Evolutionary conservation across 2,329 filamentous ascomycete species (phyloP).

Genomic region (Fonsecaea nubica): DNA sequence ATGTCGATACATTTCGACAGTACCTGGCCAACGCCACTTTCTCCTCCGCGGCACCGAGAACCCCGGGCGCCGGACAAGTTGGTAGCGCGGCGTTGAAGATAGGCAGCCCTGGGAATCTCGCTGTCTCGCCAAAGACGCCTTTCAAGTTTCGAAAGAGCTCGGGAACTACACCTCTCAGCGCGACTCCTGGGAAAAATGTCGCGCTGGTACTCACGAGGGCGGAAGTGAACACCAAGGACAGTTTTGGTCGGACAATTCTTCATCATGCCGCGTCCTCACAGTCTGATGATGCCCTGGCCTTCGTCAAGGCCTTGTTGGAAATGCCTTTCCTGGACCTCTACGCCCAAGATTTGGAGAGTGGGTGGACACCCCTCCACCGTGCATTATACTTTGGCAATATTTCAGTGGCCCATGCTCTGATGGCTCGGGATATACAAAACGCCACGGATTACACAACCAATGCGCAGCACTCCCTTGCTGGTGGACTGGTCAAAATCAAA

Average conservation of each 20-base stretch:
- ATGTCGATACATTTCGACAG: conserved; percentile 93
- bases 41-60: conserved; percentile 43
- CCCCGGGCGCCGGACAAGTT: conserved; percentile 42
- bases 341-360: conserved; percentile 84
- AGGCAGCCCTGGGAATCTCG: conserved; percentile 50
- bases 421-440: conserved; percentile 77
- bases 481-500: conserved; percentile 89
- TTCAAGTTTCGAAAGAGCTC: conserved; percentile 40
- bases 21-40: conserved; percentile 76
- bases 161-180: conserved; percentile 25
- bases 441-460: conserved; percentile 66
- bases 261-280: conserved; percentile 82
- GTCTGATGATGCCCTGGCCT: conserved; percentile 70
- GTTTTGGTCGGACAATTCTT: conserved; percentile 79
- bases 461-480: conserved; percentile 63
- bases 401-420: conserved; percentile 79
- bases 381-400: conserved; percentile 90
- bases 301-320: conserved; percentile 79
- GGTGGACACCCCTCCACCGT: conserved; percentile 93
- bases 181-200: conserved; percentile 22
- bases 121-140: conserved; percentile 52
- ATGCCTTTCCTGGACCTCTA: conserved; percentile 86
- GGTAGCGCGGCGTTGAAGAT: conserved; percentile 52
- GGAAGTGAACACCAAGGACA: conserved; percentile 85
- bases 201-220: conserved; percentile 57